Base-by-base conservation (phyloP, 2,329 filamentous ascomycete genomes). In the Graphilbum sp. region DNA sequence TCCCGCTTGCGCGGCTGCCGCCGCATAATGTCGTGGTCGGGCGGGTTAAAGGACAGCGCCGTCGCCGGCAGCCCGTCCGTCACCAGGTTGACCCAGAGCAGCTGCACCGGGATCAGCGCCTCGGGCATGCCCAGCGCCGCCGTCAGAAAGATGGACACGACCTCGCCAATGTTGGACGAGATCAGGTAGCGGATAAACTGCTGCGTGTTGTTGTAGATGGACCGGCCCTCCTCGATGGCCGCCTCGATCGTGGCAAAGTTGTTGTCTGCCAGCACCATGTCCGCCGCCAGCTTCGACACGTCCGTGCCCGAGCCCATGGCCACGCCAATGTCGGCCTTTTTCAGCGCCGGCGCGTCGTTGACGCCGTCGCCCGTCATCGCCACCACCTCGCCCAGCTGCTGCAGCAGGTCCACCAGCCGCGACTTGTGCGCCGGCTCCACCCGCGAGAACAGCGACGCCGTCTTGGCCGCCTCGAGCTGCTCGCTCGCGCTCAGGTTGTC, bases 151-250 rank as follows among this genome's bases (percentile, higher is more conserved):
- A 98, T 98, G 10, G 90, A 96, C 27, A 98, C 90, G 27, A 98
- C 90, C 59, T 98, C 90, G 51, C 90, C 92, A 48, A 98, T 98
- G 65, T 98, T 98, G 46, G 88, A 96, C 9, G 88, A 96, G 57
- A 98, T 98, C 44, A 98, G 72, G 58, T 98, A 98, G 36, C 92
- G 84, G 61, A 98, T 98, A 61, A 98, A 98, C 58, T 98, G 90
- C 57, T 98, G 90, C 6, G 90, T 98, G 69, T 98, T 98, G 77
- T 90, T 96, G 72, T 95, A 98, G 62, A 98, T 98, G 46, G 87
- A 87, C 45, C 90, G 81, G 38, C 90, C 90, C 62, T 98, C 90
- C 57, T 98, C 90, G 46, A 98, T 87, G 36, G 90, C 90, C 40
- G 85, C 69, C 57, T 94, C 84, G 49, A 98, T 98, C 4, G 90